Base-by-base conservation (phyloP, 139 green algal genomes). In the Chlorella vulgaris region DNA sequence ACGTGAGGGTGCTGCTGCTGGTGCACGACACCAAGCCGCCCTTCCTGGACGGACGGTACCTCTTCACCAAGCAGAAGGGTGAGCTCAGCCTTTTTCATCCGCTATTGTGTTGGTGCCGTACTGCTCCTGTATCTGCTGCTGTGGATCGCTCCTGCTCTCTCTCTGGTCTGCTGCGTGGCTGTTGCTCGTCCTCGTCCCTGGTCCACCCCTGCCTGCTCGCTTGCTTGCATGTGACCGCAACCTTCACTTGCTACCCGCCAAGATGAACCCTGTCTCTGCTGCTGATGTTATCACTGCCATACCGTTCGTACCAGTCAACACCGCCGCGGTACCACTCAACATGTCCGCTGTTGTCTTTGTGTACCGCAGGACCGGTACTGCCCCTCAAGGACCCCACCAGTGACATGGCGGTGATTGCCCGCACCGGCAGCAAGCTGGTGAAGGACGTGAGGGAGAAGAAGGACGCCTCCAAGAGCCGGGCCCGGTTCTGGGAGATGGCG, bases 11-110 rank as follows among this genome's bases (percentile, higher is more conserved):
- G 68, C 79, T 98, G 73, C 92, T 99, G 86, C 86, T 99, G 61
- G 96, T 99, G 69, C 97, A 99, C 83, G 96, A 99, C 90, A 97
- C 95, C 53, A 95, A 95, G 86, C 97, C 97, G 42, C 96, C 96
- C 21, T 99, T 99, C 88, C 87, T 99, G 73, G 92, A 97, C 42
- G 96, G 95, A n/a, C 86, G 93, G 39, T 86, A 91, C 15, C 62
- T 97, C n/a, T 95, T 94, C 86, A 96, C 91, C 76, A 98, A 95
- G 89, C 90, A 97, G 86, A 87, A 85, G 61, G 39, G 85, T 63
- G 75, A 18, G 69, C 55, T 8, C 5, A 15, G 55, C 18, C 47
- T 10, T 15, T n/a, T n/a, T n/a, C n/a, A n/a, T n/a, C n/a, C n/a
- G n/a, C n/a, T n/a, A n/a, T n/a, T n/a, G n/a, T n/a, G n/a, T n/a